Conservation (phyloP, 345 rosid species). For the Noccaea caerulescens region DNA sequence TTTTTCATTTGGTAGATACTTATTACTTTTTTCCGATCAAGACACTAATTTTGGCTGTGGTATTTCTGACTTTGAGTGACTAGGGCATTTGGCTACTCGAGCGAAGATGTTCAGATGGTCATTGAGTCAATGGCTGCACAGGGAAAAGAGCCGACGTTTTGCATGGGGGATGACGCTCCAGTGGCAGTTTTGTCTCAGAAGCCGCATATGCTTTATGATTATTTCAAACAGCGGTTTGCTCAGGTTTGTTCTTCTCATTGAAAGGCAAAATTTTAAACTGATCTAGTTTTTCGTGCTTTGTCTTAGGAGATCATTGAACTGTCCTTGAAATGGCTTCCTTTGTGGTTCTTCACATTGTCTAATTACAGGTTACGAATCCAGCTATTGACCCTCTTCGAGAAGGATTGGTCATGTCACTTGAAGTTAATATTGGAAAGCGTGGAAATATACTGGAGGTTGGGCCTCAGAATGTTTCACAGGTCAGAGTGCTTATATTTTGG, state of each 20-base stretch:
- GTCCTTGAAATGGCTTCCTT: constrained; percentile 20
- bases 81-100: constrained; percentile 99
- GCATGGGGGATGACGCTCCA: constrained; percentile 98
- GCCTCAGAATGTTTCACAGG: constrained; percentile 97
- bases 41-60: constrained; percentile 29
- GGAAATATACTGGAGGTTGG: constrained; percentile 91
- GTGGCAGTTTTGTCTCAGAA: constrained; percentile 88
- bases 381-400: constrained; percentile 98
- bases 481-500: constrained; percentile 40
- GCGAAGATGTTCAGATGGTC: constrained; percentile 99
- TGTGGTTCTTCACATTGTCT: constrained; percentile 29
- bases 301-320: constrained; percentile 17
- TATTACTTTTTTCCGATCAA: not conserved
- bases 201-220: constrained; percentile 96
- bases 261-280: constrained; percentile 4
- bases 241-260: constrained; percentile 62
- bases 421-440: constrained; percentile 93
- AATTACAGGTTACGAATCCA: constrained; percentile 88
- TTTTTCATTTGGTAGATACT: constrained; percentile 11
- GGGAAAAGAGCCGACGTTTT: constrained; percentile 98
- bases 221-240: constrained; percentile 99
- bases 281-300: not conserved
- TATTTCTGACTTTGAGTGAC: constrained; percentile 30
- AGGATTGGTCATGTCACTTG: constrained; percentile 98
- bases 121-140: constrained; percentile 97